Percentiles rank a stretch among this genome's conserved stretches.
These are phyloP conservation scores for Candida oleophila DNA, from an alignment of 805 yeast species.

Conservation along the genomic window DNA sequence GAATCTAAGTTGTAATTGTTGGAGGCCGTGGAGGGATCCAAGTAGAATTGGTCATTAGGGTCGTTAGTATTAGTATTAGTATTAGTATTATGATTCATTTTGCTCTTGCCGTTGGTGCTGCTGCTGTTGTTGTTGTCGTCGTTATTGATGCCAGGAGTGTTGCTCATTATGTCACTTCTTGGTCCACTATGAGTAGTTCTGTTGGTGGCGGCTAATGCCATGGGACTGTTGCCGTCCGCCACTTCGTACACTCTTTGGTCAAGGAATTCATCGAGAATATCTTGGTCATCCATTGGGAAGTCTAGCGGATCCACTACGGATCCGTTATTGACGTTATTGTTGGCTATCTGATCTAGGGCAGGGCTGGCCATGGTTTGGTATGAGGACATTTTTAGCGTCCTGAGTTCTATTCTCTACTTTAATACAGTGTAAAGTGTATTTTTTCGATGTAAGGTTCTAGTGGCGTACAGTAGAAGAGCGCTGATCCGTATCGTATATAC, in stretches of 20 bases:
- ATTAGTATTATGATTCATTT: background rate
- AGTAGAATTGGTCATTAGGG: background rate
- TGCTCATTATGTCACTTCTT: background rate
- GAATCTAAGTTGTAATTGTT: background rate
- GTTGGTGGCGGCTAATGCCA: too few relatives aligned
- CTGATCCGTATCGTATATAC: too few relatives aligned
- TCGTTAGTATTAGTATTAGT: background rate
- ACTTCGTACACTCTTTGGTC: constrained; percentile 52
- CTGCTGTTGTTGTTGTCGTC: background rate
- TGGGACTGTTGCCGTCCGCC: constrained; percentile 11
- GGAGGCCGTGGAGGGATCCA: background rate
- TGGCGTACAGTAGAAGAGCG: too few relatives aligned
- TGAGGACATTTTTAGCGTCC: background rate
- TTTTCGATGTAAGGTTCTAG: too few relatives aligned
- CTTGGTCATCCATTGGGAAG: constrained; percentile 33
- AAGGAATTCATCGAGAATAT: constrained; percentile 56
- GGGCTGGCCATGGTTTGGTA: background rate
- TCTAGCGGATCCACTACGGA: constrained; percentile 2
- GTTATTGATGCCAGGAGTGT: background rate
- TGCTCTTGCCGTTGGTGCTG: background rate
- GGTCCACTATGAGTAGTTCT: background rate
- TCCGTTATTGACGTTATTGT: background rate
- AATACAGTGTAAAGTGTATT: too few relatives aligned
- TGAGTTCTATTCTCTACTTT: too few relatives aligned
- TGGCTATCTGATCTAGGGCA: background rate